These are phyloP conservation scores for Fusarium kyushuense DNA, from an alignment of 2,329 filamentous ascomycete genomes.

Conservation along the genomic window DNA sequence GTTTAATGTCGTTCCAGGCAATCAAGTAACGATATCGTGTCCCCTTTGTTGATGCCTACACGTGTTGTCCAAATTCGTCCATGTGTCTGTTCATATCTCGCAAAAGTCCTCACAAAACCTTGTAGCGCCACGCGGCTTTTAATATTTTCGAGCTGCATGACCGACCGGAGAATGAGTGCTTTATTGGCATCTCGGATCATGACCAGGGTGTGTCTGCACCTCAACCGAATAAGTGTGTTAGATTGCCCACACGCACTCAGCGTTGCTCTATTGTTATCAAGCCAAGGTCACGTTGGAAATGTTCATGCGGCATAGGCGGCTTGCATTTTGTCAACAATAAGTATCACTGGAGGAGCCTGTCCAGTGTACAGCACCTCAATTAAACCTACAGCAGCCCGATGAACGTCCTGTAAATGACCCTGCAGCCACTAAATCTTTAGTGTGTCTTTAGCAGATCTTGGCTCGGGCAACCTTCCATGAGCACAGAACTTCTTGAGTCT, in stretches of 20 bases:
- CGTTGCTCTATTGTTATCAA: not conserved
- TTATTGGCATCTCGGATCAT: conserved; percentile 22
- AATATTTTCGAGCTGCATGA: conserved; percentile 30
- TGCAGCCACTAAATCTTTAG: conserved; percentile 37
- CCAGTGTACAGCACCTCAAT: conserved; percentile 6
- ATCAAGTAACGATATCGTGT: not conserved
- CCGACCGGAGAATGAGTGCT: conserved; percentile 11
- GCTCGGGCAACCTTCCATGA: conserved; percentile 4
- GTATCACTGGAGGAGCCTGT: not conserved
- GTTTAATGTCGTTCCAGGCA: conserved; percentile 4
- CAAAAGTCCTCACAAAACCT: conserved; percentile 44
- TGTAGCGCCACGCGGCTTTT: conserved; percentile 44
- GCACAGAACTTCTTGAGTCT: no score
- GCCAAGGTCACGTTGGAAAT: not conserved
- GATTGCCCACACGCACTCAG: not conserved
- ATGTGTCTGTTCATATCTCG: not conserved
- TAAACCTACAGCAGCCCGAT: conserved; percentile 22
- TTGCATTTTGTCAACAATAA: conserved; percentile 4
- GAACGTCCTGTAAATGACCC: conserved; percentile 23
- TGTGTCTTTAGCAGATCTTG: conserved; percentile 32
- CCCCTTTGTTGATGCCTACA: conserved; percentile 9
- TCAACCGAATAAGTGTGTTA: not conserved
- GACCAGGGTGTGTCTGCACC: not conserved
- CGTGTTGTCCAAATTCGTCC: conserved; percentile 21
- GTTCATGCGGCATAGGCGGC: conserved; percentile 18